Base-by-base conservation (phyloP, 371 early-diverging fungal species). In the Blakeslea trispora region DNA sequence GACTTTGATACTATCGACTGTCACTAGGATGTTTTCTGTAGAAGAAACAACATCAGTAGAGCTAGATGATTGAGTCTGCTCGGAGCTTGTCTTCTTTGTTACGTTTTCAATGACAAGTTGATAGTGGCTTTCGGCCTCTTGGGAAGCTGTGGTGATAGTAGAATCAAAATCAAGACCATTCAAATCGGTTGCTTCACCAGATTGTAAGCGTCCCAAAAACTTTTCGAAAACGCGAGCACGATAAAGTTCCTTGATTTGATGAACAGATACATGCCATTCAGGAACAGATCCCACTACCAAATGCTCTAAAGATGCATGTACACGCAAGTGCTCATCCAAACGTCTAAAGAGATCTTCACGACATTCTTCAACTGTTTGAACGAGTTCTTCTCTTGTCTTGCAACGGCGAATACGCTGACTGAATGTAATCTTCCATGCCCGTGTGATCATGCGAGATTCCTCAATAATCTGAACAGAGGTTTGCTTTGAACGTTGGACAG, bases 381-480 rank as follows among this genome's bases (percentile, higher is more conserved):
- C 37, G 5, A 61, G 40, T 19, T 70, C 63, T n/a, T 47, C 43
- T 45, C 70, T 68, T 4, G 71, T 59, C 45, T 66, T 66, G 52
- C 64, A 68, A 41, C 57, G 68, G 18, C 58, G 62, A 45, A 71
- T 45, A 21, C 69, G 66, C 14, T 56, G 68, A 22, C 51, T 66
- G 48, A 74, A 74, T 19, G 54, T 55, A 34, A 74, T 66, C 18
- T 62, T 66, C 75, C 75, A 74, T 19, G 75, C 66, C 53, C 66
- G 71, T 13, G 71, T 47, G 24, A 74, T 66, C 23, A 57, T 52
- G 22, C 60, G 53, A 11, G 66, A 64, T 59, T 77, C 71, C 14
- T 63, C 57, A 18, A 69, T 63, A 0, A 69, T 50, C 44, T 61
- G 57, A 45, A 56, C 55, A 31, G 61, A 57, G 4, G 66, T 61